Evolutionary conservation across 192 early-diverging fungal species (phyloP).

Genomic region (Linnemannia schmuckeri): DNA sequence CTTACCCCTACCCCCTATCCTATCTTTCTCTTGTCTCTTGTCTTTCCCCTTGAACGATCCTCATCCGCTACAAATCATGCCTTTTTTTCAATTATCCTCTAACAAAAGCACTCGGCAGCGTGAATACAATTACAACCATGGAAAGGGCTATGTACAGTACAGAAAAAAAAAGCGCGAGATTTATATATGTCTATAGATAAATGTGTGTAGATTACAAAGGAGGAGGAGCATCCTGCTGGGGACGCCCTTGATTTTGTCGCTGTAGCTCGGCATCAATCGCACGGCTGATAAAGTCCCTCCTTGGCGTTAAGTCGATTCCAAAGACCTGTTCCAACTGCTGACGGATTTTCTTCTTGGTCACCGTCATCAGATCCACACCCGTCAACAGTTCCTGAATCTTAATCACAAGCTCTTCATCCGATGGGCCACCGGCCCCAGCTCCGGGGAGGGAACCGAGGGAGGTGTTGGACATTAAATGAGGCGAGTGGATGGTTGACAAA

Average conservation of each 20-base stretch:
- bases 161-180: no score
- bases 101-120: no score
- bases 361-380: conserved; percentile 75
- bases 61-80: no score
- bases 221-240: not conserved
- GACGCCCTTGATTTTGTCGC: conserved; percentile 2
- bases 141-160: no score
- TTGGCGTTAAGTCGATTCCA: conserved; percentile 72
- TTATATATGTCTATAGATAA: no score
- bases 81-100: no score
- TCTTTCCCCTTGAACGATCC: no score
- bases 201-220: not conserved
- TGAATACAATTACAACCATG: no score
- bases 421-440: conserved; percentile 64
- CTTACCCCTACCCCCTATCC: no score
- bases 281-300: conserved; percentile 81
- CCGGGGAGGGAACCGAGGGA: conserved; percentile 6
- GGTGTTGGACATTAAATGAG: not conserved
- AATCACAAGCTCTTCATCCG: conserved; percentile 80
- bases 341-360: conserved; percentile 89
- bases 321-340: conserved; percentile 75
- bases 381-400: conserved; percentile 80
- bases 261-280: conserved; percentile 70
- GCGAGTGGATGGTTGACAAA: not conserved
- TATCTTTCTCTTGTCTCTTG: no score